Evolutionary conservation across 2,329 filamentous ascomycete species (phyloP), one percentile per base, ranked within the genome.

Genomic region (Fusarium incarnatum): DNA sequence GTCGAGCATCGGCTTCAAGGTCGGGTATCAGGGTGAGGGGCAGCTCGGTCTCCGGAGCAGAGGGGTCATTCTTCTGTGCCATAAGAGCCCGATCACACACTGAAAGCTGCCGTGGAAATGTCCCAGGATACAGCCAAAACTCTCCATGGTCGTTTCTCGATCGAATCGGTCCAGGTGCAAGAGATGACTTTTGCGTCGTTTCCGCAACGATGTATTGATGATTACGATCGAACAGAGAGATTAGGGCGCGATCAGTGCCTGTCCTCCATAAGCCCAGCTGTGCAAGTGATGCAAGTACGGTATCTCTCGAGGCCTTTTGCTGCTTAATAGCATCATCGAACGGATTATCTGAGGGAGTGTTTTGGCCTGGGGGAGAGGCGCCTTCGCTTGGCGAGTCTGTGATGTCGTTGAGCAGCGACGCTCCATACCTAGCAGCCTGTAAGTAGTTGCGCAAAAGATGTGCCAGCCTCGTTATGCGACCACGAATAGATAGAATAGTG

Each of bases 201-300:
- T 87, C 85, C 55, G 85, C 83, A 23, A 87, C 75, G 27, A 87
- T 77, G 57, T 86, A 81, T 64, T 87, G 84, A 57, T 80, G 74
- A 11, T 78, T 77, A 3, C 76, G 77, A 70, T 86, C 85, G 64
- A 88, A 86, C 20, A 87, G 77, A 4, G 85, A 87, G 56, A 88
- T 79, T n/a, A 86, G 63, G 20, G 79, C 77, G 37, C 84, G 80
- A 25, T 78, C 74, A 10, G 78, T 79, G 23, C 80, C 76, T 10
- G 86, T 77, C 15, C 82, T 81, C 57, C 82, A 75, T 12, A 81
- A 78, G 2, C 80, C 84, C 7, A 87, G 78, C 68, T 87, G 84
- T 30, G 84, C 84, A 53, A 86, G 81, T 7, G 83, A 80, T 2
- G 83, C 85, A 34, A 87, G 77, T 47, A 77, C 77, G 12, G 77